Evolutionary conservation across 805 yeast species (phyloP).

Genomic region (Saccharomyces cerevisiae): DNA sequence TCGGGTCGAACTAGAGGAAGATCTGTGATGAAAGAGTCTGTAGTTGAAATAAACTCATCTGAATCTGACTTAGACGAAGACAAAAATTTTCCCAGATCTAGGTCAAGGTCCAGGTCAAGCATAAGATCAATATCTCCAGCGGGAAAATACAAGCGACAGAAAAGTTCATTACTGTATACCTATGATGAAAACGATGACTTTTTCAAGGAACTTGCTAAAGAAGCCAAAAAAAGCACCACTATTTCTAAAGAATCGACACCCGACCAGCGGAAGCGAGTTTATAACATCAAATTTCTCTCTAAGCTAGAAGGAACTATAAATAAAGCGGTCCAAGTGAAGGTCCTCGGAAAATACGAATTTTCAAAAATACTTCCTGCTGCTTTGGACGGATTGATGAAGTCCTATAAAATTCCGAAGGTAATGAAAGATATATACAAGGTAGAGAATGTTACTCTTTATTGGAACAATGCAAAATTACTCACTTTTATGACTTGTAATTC

Average conservation of each 20-base stretch:
- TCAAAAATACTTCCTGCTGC: conserved; percentile 23
- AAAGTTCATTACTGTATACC: background rate
- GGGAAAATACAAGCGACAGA: background rate
- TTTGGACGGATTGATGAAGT: conserved; percentile 16
- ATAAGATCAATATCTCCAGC: background rate
- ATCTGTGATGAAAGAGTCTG: background rate
- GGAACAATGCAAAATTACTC: conserved; percentile 23
- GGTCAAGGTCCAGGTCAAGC: background rate
- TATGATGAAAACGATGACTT: conserved; percentile 22
- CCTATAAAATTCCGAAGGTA: conserved; percentile 14
- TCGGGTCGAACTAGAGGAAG: background rate
- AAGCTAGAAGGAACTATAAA: conserved; percentile 23
- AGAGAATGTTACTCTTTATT: conserved; percentile 21
- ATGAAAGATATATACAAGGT: conserved; percentile 12
- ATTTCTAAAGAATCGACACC: conserved; percentile 4
- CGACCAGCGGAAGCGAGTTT: conserved; percentile 16
- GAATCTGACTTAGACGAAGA: background rate
- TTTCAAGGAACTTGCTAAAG: conserved; percentile 15
- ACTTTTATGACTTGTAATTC: conserved; percentile 29
- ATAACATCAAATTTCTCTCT: conserved; percentile 22
- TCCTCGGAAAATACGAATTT: conserved; percentile 22
- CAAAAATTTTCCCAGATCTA: background rate
- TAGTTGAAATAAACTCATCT: background rate
- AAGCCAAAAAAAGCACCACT: conserved; percentile 6
- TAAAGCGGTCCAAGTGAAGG: conserved; percentile 24